Conservation (phyloP, 1,284 basidiomycete species). For the Tetrapyrgos nigripes region DNA sequence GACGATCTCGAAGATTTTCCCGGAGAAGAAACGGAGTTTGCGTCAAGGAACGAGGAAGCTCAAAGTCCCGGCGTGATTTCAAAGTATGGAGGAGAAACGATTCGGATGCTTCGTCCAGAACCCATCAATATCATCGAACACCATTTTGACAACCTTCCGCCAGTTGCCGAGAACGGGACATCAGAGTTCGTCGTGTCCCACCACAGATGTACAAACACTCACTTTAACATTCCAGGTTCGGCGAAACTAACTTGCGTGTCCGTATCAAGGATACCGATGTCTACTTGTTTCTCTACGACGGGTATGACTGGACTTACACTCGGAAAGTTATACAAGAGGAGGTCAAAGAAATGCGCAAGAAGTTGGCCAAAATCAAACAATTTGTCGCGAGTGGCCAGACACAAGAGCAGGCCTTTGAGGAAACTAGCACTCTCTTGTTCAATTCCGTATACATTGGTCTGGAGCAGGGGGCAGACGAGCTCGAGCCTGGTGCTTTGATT, state of each 20-base stretch:
- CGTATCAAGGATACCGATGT: constrained; percentile 68
- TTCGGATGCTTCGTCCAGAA: constrained; percentile 73
- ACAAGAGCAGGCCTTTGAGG: constrained; percentile 83
- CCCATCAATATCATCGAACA: constrained; percentile 70
- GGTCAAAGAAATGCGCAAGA: constrained; percentile 85
- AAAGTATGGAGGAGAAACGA: constrained; percentile 82
- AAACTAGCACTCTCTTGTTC: constrained; percentile 83
- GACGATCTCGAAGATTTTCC: constrained; percentile 76
- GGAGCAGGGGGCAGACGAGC: constrained; percentile 71
- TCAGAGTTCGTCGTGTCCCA: constrained; percentile 50
- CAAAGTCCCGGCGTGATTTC: constrained; percentile 59
- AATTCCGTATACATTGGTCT: constrained; percentile 94
- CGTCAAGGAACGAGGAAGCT: constrained; percentile 28
- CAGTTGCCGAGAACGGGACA: constrained; percentile 52
- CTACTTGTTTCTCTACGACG: constrained; percentile 82
- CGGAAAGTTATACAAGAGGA: constrained; percentile 89
- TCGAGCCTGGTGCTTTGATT: constrained; percentile 80
- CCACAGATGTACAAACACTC: not conserved
- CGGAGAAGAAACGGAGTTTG: constrained; percentile 44
- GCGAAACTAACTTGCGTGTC: constrained; percentile 57
- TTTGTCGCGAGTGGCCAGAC: constrained; percentile 92
- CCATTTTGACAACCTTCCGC: constrained; percentile 73
- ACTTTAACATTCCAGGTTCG: constrained; percentile 39
- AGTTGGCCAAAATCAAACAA: constrained; percentile 91
- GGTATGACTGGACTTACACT: constrained; percentile 93